Evolutionary conservation across 2,329 filamentous ascomycete genomes (phyloP).

Genomic region (Colletotrichum cordylinicola): DNA sequence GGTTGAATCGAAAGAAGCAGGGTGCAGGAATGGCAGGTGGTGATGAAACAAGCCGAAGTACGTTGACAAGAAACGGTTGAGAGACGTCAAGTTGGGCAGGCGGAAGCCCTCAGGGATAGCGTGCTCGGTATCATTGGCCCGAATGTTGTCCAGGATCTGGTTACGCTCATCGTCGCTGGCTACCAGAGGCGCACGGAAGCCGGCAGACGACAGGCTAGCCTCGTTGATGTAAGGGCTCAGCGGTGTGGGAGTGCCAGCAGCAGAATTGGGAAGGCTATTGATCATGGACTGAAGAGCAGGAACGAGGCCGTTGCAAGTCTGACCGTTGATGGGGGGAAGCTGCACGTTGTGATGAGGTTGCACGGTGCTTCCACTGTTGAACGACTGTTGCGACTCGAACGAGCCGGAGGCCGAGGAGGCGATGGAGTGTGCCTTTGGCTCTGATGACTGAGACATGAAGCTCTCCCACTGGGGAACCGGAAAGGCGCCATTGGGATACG

Average conservation of each 20-base stretch:
- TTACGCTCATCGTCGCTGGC: constrained; percentile 84
- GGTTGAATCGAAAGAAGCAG: constrained; percentile 85
- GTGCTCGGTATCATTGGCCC: constrained; percentile 78
- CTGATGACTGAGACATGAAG: constrained; percentile 75
- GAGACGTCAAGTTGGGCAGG: constrained; percentile 76
- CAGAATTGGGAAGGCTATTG: constrained; percentile 72
- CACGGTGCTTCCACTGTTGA: constrained; percentile 61
- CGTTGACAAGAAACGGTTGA: constrained; percentile 92
- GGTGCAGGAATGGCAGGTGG: constrained; percentile 94
- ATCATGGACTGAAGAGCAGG: constrained; percentile 75
- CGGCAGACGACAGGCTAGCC: constrained; percentile 57
- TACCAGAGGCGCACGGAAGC: constrained; percentile 79
- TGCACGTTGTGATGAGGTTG: constrained; percentile 63
- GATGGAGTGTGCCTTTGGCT: constrained; percentile 79
- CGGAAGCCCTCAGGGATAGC: constrained; percentile 89
- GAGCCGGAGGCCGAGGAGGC: constrained; percentile 69
- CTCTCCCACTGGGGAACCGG: constrained; percentile 89
- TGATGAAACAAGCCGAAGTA: constrained; percentile 99
- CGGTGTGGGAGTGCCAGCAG: constrained; percentile 73
- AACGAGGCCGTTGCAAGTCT: constrained; percentile 63
- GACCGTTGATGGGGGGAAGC: constrained; percentile 72
- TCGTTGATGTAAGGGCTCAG: constrained; percentile 75
- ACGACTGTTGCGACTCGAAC: constrained; percentile 72
- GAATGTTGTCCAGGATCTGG: constrained; percentile 85
- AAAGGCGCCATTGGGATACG: constrained; percentile 80